These are phyloP conservation scores for Cymodocea nodosa DNA, from an alignment of 116 monocot genomes.

Conservation along the genomic window DNA sequence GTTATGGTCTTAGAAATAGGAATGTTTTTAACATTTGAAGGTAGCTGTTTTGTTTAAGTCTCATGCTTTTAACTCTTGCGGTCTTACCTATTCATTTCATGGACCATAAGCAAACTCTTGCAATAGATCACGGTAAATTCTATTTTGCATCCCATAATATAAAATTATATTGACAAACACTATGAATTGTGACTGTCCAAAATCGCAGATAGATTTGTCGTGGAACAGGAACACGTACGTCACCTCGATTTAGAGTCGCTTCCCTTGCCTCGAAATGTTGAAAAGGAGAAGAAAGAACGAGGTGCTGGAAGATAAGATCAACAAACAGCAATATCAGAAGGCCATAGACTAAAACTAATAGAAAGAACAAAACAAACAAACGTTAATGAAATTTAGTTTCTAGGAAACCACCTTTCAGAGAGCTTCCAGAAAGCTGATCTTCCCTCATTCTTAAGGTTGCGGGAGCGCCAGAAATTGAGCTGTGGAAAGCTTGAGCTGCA, in stretches of 20 bases:
- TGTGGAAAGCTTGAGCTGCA: slow-evolving; percentile 51
- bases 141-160: too few species aligned
- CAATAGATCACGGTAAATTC: too few species aligned
- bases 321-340: slow-evolving; percentile 2
- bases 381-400: not conserved
- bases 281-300: slow-evolving; percentile 88
- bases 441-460: slow-evolving; percentile 62
- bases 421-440: slow-evolving; percentile 65
- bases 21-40: too few species aligned
- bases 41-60: too few species aligned
- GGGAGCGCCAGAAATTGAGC: slow-evolving; percentile 53
- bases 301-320: slow-evolving; percentile 40
- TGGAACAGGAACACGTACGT: not conserved
- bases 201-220: too few species aligned
- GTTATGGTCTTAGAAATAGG: too few species aligned
- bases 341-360: not conserved
- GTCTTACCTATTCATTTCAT: too few species aligned
- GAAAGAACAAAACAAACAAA: not conserved
- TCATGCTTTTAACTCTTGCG: too few species aligned
- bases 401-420: slow-evolving; percentile 50
- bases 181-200: too few species aligned
- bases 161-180: too few species aligned
- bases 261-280: slow-evolving; percentile 73
- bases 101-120: too few species aligned
- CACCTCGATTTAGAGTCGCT: slow-evolving; percentile 65